Conservation (phyloP, 2,329 filamentous ascomycete species). For the Epichloe uncinata region DNA sequence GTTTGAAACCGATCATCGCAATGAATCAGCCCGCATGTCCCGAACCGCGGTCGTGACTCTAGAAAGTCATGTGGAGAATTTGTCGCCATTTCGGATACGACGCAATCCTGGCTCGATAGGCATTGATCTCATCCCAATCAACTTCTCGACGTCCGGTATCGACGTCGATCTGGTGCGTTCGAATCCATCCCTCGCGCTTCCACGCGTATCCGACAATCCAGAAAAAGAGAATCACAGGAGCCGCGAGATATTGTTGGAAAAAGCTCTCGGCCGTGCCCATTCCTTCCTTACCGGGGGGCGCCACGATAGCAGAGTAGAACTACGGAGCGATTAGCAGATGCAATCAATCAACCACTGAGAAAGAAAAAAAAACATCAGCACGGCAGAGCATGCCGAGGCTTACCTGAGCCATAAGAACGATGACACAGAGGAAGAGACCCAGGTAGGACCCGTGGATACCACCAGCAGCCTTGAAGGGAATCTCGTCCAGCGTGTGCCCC, state of each 20-base stretch:
- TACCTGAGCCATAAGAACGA: slow-evolving; percentile 44
- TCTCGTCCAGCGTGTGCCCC: slow-evolving; percentile 49
- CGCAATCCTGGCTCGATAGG: slow-evolving; percentile 35
- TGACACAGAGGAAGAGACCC: slow-evolving; percentile 41
- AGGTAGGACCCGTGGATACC: slow-evolving; percentile 52
- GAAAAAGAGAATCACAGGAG: slow-evolving; percentile 41
- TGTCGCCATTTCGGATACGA: slow-evolving; percentile 38
- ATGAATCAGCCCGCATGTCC: neutral
- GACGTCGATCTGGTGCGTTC: slow-evolving; percentile 49
- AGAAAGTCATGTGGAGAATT: slow-evolving; percentile 24
- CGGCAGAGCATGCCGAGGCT: slow-evolving; percentile 8
- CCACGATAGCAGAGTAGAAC: slow-evolving; percentile 37
- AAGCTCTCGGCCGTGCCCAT: slow-evolving; percentile 33
- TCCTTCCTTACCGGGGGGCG: slow-evolving; percentile 17
- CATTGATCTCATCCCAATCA: slow-evolving; percentile 51
- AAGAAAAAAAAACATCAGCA: neutral
- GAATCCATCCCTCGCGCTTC: slow-evolving; percentile 51
- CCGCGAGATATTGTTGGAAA: slow-evolving; percentile 41
- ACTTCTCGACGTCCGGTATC: no score
- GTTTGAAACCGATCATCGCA: neutral
- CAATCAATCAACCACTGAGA: neutral
- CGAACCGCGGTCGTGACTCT: slow-evolving; percentile 8
- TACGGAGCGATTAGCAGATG: slow-evolving; percentile 8
- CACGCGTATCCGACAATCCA: slow-evolving; percentile 47
- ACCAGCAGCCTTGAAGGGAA: slow-evolving; percentile 47